Evolutionary conservation across 495 filamentous ascomycete genomes (phyloP).

Genomic region (Viridothelium virens): DNA sequence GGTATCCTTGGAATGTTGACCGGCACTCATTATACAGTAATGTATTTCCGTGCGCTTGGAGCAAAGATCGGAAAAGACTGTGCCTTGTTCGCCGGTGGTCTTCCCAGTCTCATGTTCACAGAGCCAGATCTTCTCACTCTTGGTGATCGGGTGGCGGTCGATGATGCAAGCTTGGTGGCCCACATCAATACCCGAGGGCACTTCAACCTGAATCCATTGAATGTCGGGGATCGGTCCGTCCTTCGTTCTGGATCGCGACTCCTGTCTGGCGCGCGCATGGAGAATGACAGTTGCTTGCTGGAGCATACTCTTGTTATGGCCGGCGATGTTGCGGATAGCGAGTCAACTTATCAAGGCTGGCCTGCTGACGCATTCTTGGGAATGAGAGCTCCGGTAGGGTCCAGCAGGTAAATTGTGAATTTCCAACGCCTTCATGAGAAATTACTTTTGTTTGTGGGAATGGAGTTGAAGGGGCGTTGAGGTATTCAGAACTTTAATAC

Average conservation of each 20-base stretch:
- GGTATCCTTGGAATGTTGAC: conserved; percentile 41
- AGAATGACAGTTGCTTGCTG: conserved; percentile 38
- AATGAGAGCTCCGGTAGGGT: neutral
- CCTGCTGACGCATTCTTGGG: conserved; percentile 37
- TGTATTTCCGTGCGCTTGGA: conserved; percentile 41
- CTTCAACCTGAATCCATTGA: conserved; percentile 40
- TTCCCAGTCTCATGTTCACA: conserved; percentile 40
- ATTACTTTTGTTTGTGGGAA: neutral
- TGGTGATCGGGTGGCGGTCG: conserved; percentile 41
- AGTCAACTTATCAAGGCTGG: conserved; percentile 41
- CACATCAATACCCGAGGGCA: conserved; percentile 43
- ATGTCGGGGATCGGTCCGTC: conserved; percentile 40
- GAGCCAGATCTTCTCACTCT: conserved; percentile 43
- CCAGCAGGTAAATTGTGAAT: neutral
- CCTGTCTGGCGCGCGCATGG: conserved; percentile 40
- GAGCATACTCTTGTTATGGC: conserved; percentile 44
- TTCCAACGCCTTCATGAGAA: neutral
- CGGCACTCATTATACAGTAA: conserved; percentile 35
- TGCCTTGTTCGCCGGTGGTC: conserved; percentile 41
- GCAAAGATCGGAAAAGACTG: conserved; percentile 41
- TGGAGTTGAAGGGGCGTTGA: neutral
- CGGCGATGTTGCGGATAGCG: conserved; percentile 41
- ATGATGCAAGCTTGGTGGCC: conserved; percentile 42
- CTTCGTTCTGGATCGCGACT: conserved; percentile 39
- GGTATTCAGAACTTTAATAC: neutral